Evolutionary conservation across 2,329 filamentous ascomycete genomes (phyloP).

Genomic region (Trichoderma koningii): DNA sequence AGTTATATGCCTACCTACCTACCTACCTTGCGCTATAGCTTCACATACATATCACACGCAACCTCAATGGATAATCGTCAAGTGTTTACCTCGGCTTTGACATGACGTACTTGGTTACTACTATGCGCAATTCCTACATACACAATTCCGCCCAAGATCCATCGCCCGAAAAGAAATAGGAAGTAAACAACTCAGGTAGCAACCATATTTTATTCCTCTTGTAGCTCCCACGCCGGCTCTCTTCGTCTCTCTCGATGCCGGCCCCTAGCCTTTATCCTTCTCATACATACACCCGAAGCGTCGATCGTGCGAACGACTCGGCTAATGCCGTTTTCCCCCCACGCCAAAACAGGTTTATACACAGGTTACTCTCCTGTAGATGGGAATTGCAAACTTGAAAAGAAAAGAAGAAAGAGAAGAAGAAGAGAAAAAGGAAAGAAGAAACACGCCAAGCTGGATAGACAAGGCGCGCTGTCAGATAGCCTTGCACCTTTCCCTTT

Average conservation of each 20-base stretch:
- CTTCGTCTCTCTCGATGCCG: slow-evolving; percentile 12
- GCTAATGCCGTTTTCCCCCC: slow-evolving; percentile 15
- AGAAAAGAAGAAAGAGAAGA: slow-evolving; percentile 1
- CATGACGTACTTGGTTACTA: slow-evolving; percentile 37
- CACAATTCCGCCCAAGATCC: slow-evolving; percentile 33
- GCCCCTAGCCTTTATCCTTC: slow-evolving; percentile 13
- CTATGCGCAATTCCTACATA: slow-evolving; percentile 40
- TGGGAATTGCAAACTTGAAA: slow-evolving; percentile 19
- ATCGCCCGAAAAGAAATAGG: slow-evolving; percentile 33
- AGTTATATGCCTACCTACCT: too few relatives aligned
- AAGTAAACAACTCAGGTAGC: slow-evolving; percentile 38
- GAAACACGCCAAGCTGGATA: slow-evolving; percentile 18
- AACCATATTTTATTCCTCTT: slow-evolving; percentile 32
- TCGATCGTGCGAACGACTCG: slow-evolving; percentile 5
- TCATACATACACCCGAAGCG: slow-evolving; percentile 25
- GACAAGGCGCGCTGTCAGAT: slow-evolving; percentile 5
- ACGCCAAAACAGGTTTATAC: slow-evolving; percentile 23
- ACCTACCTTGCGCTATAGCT: too few relatives aligned
- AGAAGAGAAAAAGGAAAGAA: neutral
- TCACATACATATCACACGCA: slow-evolving; percentile 12
- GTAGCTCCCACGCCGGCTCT: neutral
- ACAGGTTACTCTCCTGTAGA: slow-evolving; percentile 21
- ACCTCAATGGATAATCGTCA: neutral
- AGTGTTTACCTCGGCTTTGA: slow-evolving; percentile 11
- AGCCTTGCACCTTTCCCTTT: slow-evolving; percentile 12